These are phyloP conservation scores for Pseudomassariella vexata DNA, from an alignment of 2,329 filamentous ascomycete genomes.

Conservation along the genomic window DNA sequence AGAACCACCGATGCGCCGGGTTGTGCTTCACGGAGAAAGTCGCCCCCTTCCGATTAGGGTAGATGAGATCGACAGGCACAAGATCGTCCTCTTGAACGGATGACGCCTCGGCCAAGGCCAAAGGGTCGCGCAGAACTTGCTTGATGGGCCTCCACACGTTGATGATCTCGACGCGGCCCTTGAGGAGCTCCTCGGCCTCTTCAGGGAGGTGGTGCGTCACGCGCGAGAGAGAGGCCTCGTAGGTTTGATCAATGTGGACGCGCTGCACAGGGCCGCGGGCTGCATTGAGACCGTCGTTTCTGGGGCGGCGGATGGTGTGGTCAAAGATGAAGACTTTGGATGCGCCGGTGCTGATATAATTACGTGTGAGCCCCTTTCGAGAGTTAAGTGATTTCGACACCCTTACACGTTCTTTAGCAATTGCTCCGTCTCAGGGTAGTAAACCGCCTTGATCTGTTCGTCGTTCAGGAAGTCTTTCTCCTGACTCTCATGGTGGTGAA, in stretches of 20 bases:
- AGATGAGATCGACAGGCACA: conserved; percentile 38
- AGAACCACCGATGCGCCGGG: conserved; percentile 41
- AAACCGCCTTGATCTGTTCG: conserved; percentile 54
- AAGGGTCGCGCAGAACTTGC: conserved; percentile 44
- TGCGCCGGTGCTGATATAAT: conserved; percentile 42
- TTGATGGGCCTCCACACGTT: conserved; percentile 45
- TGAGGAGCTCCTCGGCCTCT: conserved; percentile 30
- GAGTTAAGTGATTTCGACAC: conserved; percentile 1
- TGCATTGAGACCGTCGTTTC: conserved; percentile 35
- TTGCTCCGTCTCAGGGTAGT: conserved; percentile 68
- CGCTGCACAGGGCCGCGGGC: conserved; percentile 34
- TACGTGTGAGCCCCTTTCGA: background rate
- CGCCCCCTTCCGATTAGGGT: conserved; percentile 40
- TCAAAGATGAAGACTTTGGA: conserved; percentile 50
- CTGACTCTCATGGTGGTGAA: conserved; percentile 19
- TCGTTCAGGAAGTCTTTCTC: conserved; percentile 45
- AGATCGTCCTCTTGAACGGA: conserved; percentile 42
- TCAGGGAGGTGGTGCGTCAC: conserved; percentile 34
- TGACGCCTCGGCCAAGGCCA: conserved; percentile 43
- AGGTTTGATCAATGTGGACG: conserved; percentile 52
- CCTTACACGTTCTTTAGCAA: conserved; percentile 54
- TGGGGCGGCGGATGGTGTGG: conserved; percentile 42
- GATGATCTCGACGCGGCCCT: conserved; percentile 42
- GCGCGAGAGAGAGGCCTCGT: conserved; percentile 29
- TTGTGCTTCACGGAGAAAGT: conserved; percentile 36